Evolutionary conservation across 2,329 filamentous ascomycete genomes (phyloP).

Genomic region (Dactylonectria macrodidyma): DNA sequence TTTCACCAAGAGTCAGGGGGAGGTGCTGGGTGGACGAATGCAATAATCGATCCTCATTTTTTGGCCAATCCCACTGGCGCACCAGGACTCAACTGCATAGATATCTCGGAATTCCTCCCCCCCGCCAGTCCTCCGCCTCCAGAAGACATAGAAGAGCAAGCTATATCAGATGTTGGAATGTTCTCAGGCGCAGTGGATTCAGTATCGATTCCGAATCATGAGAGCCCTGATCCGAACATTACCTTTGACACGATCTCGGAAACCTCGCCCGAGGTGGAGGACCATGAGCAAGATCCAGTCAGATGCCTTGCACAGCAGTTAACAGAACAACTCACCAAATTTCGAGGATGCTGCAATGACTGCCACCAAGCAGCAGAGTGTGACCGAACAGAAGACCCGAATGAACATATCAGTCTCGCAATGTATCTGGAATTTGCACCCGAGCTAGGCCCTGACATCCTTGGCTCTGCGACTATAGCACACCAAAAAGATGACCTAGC

Average conservation of each 20-base stretch:
- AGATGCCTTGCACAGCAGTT: neutral
- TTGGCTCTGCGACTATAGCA: neutral
- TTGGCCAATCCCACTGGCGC: neutral
- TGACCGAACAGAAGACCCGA: neutral
- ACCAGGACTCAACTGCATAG: neutral
- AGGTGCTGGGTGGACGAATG: conserved; percentile 3
- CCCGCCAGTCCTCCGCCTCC: neutral
- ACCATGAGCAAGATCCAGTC: conserved; percentile 2
- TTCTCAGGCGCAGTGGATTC: neutral
- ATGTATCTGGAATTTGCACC: neutral
- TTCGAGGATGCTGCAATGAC: neutral
- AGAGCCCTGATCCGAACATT: conserved; percentile 2
- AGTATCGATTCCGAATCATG: conserved; percentile 3
- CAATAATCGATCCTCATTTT: neutral
- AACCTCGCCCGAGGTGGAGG: conserved; percentile 1
- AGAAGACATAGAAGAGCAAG: conserved; percentile 5
- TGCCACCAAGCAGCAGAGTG: neutral
- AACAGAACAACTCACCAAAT: neutral
- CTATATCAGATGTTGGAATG: neutral
- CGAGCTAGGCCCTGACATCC: neutral
- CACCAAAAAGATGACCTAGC: no score
- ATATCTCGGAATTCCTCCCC: conserved; percentile 1
- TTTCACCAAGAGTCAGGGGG: neutral
- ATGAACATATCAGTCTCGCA: neutral
- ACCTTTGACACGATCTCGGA: conserved; percentile 2